These are phyloP conservation scores for Alternaria solani DNA, from an alignment of 2,329 filamentous ascomycete genomes.

Conservation along the genomic window DNA sequence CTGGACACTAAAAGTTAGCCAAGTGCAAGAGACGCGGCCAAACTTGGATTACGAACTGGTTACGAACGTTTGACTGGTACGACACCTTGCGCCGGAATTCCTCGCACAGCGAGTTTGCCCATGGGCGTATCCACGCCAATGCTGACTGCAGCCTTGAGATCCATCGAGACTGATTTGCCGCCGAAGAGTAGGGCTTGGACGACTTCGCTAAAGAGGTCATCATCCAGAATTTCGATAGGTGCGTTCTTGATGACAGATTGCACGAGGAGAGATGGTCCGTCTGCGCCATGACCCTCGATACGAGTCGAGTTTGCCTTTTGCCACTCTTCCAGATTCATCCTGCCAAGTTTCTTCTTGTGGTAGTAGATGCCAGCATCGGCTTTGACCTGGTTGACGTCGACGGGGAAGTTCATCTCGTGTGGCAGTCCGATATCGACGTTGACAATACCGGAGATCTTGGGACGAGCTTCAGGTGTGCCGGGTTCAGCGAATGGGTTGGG, in stretches of 20 bases:
- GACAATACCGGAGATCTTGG: constrained; percentile 83
- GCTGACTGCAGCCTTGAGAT: constrained; percentile 81
- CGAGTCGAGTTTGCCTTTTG: constrained; percentile 83
- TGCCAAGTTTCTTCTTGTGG: constrained; percentile 77
- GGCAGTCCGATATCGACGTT: constrained; percentile 81
- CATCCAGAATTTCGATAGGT: constrained; percentile 82
- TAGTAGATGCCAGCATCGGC: constrained; percentile 85
- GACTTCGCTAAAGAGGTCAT: constrained; percentile 79
- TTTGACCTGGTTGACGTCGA: constrained; percentile 79
- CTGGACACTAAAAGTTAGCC: constrained; percentile 48
- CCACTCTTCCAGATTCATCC: constrained; percentile 82
- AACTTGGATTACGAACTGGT: constrained; percentile 56
- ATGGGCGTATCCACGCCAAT: constrained; percentile 82
- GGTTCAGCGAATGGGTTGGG: constrained; percentile 83
- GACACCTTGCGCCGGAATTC: constrained; percentile 82
- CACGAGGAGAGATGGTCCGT: constrained; percentile 73
- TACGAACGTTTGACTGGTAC: constrained; percentile 95
- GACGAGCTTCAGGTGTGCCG: constrained; percentile 73
- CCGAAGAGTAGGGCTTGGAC: constrained; percentile 84
- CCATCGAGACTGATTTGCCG: constrained; percentile 71
- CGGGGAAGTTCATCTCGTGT: constrained; percentile 83
- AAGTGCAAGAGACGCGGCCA: constrained; percentile 18
- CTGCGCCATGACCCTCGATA: constrained; percentile 64
- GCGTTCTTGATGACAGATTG: constrained; percentile 78
- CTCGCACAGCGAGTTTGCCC: constrained; percentile 80